Conservation (phyloP, 306 rosid genomes). For the Corylus americana region DNA sequence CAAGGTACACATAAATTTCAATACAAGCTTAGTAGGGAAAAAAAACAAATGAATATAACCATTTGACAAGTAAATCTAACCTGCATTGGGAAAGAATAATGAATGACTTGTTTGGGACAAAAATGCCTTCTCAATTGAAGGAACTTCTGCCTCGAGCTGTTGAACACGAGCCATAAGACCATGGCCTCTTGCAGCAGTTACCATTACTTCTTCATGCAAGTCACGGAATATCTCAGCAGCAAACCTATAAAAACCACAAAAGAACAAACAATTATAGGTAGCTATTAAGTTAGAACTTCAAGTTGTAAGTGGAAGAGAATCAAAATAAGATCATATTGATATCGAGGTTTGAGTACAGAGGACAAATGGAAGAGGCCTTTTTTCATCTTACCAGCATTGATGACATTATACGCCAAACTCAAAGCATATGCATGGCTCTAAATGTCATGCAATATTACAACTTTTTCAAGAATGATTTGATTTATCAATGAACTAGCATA, state of each 20-base stretch:
- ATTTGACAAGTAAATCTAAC: conserved; percentile 42
- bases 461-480: neutral
- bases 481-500: neutral
- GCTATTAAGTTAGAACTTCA: neutral
- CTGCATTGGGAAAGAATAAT: conserved; percentile 62
- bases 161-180: conserved; percentile 80
- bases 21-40: conserved; percentile 8
- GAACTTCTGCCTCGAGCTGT: conserved; percentile 96
- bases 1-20: neutral
- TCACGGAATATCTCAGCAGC: conserved; percentile 96
- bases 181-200: conserved; percentile 86
- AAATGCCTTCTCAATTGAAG: conserved; percentile 77
- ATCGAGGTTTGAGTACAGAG: neutral
- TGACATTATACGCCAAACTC: neutral
- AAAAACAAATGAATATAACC: conserved; percentile 19
- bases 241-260: conserved; percentile 50
- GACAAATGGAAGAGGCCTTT: neutral
- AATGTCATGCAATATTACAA: neutral
- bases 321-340: neutral
- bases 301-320: neutral
- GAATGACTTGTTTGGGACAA: conserved; percentile 68
- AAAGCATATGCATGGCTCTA: neutral
- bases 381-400: neutral
- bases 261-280: conserved; percentile 1
- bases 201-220: conserved; percentile 94